Conservation (phyloP, 805 yeast species). For the Starmerella kuoi region DNA sequence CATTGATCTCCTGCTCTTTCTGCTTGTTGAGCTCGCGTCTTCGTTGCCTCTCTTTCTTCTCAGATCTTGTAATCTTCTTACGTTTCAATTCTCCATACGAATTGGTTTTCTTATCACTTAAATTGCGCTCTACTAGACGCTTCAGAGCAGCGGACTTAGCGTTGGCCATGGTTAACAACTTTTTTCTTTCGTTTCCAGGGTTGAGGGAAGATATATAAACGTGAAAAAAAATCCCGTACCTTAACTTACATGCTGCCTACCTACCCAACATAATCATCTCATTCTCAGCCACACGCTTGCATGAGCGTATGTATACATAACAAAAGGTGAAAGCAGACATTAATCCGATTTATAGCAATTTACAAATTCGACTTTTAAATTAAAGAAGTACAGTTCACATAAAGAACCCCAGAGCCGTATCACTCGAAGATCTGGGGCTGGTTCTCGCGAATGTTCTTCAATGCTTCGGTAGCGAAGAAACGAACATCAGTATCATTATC, state of each 20-base stretch:
- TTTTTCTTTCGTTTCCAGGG: not conserved
- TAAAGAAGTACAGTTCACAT: too few relatives aligned
- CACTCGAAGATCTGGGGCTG: constrained; percentile 4
- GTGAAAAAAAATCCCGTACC: not conserved
- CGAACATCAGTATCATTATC: constrained; percentile 86
- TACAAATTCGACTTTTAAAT: too few relatives aligned
- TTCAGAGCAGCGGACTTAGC: constrained; percentile 13
- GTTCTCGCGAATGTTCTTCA: constrained; percentile 29
- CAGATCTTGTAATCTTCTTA: constrained; percentile 9
- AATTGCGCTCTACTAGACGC: constrained; percentile 17
- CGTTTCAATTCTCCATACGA: constrained; percentile 4
- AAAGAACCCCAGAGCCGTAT: too few relatives aligned
- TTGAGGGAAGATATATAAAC: not conserved
- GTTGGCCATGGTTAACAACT: not conserved
- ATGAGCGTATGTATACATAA: too few relatives aligned
- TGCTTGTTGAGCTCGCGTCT: constrained; percentile 5
- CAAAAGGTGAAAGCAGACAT: too few relatives aligned
- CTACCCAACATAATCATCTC: too few relatives aligned
- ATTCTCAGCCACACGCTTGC: too few relatives aligned
- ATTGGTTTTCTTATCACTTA: not conserved
- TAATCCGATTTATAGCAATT: too few relatives aligned
- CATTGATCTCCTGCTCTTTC: not conserved
- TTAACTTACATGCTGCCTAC: not conserved
- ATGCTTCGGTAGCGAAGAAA: constrained; percentile 63
- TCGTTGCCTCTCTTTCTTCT: constrained; percentile 6